Conservation (phyloP, 2,329 filamentous ascomycete genomes). For the Calonectria montana region DNA sequence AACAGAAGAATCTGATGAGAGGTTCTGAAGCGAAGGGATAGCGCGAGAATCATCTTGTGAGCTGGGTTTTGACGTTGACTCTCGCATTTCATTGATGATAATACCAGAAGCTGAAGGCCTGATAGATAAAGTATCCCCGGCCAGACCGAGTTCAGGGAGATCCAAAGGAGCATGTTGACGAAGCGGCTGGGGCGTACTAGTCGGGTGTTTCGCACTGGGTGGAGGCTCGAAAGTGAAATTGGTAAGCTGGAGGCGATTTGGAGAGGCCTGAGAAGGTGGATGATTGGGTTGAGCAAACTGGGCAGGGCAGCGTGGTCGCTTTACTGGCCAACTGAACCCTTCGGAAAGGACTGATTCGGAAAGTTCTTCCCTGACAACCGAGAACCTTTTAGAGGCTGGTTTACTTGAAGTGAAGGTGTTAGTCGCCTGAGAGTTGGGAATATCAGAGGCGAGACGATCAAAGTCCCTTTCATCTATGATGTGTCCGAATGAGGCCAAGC, state of each 20-base stretch:
- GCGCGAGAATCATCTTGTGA: not conserved
- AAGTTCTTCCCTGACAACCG: conserved; percentile 31
- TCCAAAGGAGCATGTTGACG: conserved; percentile 23
- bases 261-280: conserved; percentile 3
- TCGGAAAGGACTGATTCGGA: conserved; percentile 35
- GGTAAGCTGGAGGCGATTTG: not conserved
- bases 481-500: conserved; percentile 18
- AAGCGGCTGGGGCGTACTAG: not conserved
- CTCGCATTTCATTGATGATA: not conserved
- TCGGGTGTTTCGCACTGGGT: not conserved
- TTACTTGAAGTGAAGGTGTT: not conserved
- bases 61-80: not conserved
- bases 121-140: not conserved
- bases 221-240: not conserved
- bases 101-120: not conserved
- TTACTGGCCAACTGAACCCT: conserved; percentile 37
- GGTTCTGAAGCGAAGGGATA: not conserved
- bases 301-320: conserved; percentile 32
- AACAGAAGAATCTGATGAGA: not conserved
- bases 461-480: conserved; percentile 25
- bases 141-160: conserved; percentile 32
- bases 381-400: conserved; percentile 24
- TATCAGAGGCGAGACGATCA: conserved; percentile 13
- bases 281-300: conserved; percentile 35
- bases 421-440: conserved; percentile 26